A percentile compares a stretch with the other conserved stretches of the same genome.
Evolutionary conservation across 352 stramenopile species (phyloP).

Genomic region (Globisporangium uncinulatum): DNA sequence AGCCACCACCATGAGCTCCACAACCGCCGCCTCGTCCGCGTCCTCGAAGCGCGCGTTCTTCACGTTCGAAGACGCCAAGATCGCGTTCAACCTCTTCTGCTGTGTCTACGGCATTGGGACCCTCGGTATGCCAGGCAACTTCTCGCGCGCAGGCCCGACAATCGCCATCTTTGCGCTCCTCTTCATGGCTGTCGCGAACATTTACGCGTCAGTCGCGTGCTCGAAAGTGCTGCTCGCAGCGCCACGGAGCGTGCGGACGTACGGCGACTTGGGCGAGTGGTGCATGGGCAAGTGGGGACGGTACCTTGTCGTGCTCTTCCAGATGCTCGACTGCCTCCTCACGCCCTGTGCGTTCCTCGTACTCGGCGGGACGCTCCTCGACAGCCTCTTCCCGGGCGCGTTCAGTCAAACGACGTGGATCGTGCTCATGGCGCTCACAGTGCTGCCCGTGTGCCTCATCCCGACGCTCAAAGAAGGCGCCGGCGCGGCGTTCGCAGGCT

Average conservation of each 20-base stretch:
- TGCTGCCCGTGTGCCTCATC: slow-evolving; percentile 34
- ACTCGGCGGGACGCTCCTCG: slow-evolving; percentile 32
- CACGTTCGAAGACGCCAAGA: slow-evolving; percentile 1
- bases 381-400: slow-evolving; percentile 39
- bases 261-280: too few species aligned
- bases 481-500: slow-evolving; percentile 32
- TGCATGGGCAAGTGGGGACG: too few species aligned
- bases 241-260: too few species aligned
- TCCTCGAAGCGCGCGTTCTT: too few species aligned
- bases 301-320: too few species aligned
- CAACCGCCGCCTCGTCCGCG: too few species aligned
- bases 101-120: slow-evolving; percentile 54
- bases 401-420: slow-evolving; percentile 40
- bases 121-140: slow-evolving; percentile 53
- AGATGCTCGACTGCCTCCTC: slow-evolving; percentile 38
- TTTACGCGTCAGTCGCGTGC: slow-evolving; percentile 40
- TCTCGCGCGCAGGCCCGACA: slow-evolving; percentile 8
- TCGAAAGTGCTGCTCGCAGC: slow-evolving; percentile 56
- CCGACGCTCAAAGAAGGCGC: slow-evolving; percentile 43
- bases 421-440: slow-evolving; percentile 34
- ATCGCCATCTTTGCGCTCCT: slow-evolving; percentile 32
- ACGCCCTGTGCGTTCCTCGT: slow-evolving; percentile 41
- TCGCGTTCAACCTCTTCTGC: slow-evolving; percentile 26
- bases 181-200: slow-evolving; percentile 60
- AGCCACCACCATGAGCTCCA: too few species aligned